Base-by-base conservation (phyloP, 2,329 filamentous ascomycete genomes). In the Cladobotryum mycophilum region DNA sequence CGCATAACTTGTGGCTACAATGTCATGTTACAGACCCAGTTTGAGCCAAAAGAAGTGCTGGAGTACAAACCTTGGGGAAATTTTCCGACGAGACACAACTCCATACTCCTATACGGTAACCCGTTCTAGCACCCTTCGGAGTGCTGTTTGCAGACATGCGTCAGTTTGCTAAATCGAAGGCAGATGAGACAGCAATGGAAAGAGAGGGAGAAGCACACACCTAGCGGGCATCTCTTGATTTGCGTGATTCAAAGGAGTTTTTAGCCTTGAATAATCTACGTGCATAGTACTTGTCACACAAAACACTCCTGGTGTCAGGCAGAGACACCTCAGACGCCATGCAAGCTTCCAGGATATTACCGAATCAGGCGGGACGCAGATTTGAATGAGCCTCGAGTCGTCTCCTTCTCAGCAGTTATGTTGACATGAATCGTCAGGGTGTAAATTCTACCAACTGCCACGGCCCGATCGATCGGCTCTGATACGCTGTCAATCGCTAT, bases 1-100 rank as follows among this genome's bases (percentile, higher is more conserved):
- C 45, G 44, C 18, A 17, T 15, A 15, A 17, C 4, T 1, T 25
- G 41, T 30, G 38, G 30, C 17, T 17, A 25, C 4, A 17, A 30
- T 40, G 14, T 25, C 15, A 45, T 44, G 22, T 41, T 5, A 9
- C 6, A 30, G 9, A 25, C 22, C 45, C 37, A 20, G 15, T 41
- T 20, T 20, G 18, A 13, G 25, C n/a, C 15, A 4, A 47, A 8
- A 43, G 22, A 18, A 41, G 35, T 30, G 35, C 30, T 35, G 18
- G 51, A 11, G 42, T 35, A 53, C 46, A 46, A 36, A 42, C 37
- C 4, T 53, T 35, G 47, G 51, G 47, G 47, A 41, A 53, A 53
- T 46, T 53, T 47, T 53, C 51, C 51, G 51, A 53, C 20, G 51
- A 42, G 35, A 47, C 47, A 53, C 51, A 53, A 43, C 7, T 46